phyloP scores from a whole-genome alignment of 2,329 filamentous ascomycete genomes.

The Paecilomyces sp. region DNA sequence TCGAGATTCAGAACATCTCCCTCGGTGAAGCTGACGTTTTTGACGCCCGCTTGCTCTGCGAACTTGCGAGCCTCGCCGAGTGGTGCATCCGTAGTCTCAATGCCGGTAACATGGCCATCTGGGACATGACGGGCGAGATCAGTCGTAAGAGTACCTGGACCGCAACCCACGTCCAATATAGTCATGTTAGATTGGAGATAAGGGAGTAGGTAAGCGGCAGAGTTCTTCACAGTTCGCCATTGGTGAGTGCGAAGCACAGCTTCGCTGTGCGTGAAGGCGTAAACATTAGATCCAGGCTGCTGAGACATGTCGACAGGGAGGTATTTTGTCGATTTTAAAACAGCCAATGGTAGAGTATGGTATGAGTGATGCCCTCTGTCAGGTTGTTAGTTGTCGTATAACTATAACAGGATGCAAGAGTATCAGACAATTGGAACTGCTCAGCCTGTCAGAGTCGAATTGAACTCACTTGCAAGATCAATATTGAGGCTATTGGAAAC shows the following conservation, averaged over 20 bases:
- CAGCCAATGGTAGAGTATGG: neutral
- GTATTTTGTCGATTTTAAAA: neutral
- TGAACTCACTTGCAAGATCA: neutral
- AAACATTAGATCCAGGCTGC: slow-evolving; percentile 7
- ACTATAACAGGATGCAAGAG: neutral
- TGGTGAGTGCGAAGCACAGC: slow-evolving; percentile 28
- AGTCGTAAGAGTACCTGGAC: slow-evolving; percentile 37
- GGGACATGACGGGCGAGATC: slow-evolving; percentile 31
- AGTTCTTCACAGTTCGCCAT: slow-evolving; percentile 29
- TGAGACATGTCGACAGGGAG: neutral
- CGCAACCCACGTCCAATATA: slow-evolving; percentile 41
- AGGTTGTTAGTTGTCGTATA: neutral
- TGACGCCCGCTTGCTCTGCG: slow-evolving; percentile 20
- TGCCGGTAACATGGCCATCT: slow-evolving; percentile 29
- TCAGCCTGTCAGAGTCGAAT: neutral
- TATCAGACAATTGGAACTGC: neutral
- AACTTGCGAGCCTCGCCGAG: slow-evolving; percentile 25
- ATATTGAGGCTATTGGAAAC: neutral
- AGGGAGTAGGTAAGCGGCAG: slow-evolving; percentile 33
- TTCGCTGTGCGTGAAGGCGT: slow-evolving; percentile 32
- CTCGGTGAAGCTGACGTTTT: slow-evolving; percentile 27
- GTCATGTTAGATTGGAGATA: slow-evolving; percentile 26
- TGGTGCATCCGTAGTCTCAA: slow-evolving; percentile 26
- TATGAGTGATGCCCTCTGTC: neutral
- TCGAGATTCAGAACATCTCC: slow-evolving; percentile 37